phyloP scores from a whole-genome alignment of 148 eudicot species.

The Diospyros kaki region DNA sequence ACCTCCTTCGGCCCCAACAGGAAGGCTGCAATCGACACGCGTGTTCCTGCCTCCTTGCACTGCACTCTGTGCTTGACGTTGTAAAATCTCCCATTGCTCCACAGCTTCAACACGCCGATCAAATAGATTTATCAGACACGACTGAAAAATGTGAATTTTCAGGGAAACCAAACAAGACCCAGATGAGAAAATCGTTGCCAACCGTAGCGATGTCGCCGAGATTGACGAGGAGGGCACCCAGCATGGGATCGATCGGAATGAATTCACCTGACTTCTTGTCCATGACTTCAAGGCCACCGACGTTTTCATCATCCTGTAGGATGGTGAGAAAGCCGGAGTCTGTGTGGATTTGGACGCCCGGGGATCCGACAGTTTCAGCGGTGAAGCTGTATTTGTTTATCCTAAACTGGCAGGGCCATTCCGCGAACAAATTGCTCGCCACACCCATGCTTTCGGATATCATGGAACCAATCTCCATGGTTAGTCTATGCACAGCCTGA shows the following conservation, averaged over 20 bases:
- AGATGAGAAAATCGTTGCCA: conserved; percentile 9
- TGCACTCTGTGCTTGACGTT: conserved; percentile 35
- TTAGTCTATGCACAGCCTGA: no score
- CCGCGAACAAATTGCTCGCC: no score
- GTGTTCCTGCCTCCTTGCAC: conserved; percentile 17
- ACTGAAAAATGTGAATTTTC: neutral
- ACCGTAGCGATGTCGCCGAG: conserved; percentile 68
- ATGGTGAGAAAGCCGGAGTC: neutral
- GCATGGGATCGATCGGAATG: conserved; percentile 48
- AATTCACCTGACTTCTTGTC: conserved; percentile 26
- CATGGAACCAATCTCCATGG: no score
- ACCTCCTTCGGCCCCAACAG: conserved; percentile 12
- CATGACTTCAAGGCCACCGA: conserved; percentile 71
- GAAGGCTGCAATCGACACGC: conserved; percentile 4
- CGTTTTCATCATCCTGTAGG: conserved; percentile 61
- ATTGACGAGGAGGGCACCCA: conserved; percentile 54
- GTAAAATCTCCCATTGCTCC: conserved; percentile 8
- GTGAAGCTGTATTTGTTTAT: no score
- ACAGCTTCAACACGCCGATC: neutral
- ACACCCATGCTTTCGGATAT: no score
- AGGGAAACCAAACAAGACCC: neutral
- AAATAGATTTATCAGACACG: neutral
- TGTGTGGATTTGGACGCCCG: no score
- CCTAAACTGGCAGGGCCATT: no score
- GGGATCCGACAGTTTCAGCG: no score